Conservation (phyloP, 768 basidiomycete species). For the Amanita molliuscula region DNA sequence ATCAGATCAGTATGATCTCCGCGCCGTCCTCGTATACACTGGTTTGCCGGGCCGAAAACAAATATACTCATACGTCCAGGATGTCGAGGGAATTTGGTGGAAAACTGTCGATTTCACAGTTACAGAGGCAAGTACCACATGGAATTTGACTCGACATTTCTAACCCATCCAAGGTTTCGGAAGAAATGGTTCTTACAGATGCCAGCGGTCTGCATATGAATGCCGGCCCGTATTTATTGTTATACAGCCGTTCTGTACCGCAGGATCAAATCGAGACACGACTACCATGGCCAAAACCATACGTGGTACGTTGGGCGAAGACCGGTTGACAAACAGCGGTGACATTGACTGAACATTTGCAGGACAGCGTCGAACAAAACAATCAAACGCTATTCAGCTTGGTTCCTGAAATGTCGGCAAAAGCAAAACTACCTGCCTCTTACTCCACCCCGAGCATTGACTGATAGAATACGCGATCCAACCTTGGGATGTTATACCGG, state of each 20-base stretch:
- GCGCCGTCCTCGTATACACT: conserved; percentile 68
- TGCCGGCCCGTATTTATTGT: conserved; percentile 70
- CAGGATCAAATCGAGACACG: conserved; percentile 25
- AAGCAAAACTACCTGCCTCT: conserved; percentile 8
- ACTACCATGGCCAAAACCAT: conserved; percentile 25
- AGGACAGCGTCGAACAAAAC: conserved; percentile 24
- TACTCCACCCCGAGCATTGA: background rate
- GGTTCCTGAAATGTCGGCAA: conserved; percentile 23
- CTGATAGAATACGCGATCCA: background rate
- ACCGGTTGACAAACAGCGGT: background rate
- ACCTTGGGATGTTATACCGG: background rate
- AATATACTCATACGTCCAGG: conserved; percentile 68
- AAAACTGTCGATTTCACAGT: conserved; percentile 66
- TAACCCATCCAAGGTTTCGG: conserved; percentile 42
- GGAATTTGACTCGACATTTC: background rate
- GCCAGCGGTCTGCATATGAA: conserved; percentile 61
- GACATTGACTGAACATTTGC: background rate
- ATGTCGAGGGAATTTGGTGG: conserved; percentile 62
- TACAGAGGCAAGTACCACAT: conserved; percentile 36
- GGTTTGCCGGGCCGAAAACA: conserved; percentile 71
- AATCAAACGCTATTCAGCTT: conserved; percentile 24
- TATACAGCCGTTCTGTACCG: conserved; percentile 44
- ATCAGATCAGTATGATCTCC: conserved; percentile 59
- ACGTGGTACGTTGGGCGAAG: conserved; percentile 19
- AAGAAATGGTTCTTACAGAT: conserved; percentile 61